Evolutionary conservation across 1,284 basidiomycete species (phyloP), one percentile per base, ranked within the genome.

Genomic region (Mycocalia duriaeana): DNA sequence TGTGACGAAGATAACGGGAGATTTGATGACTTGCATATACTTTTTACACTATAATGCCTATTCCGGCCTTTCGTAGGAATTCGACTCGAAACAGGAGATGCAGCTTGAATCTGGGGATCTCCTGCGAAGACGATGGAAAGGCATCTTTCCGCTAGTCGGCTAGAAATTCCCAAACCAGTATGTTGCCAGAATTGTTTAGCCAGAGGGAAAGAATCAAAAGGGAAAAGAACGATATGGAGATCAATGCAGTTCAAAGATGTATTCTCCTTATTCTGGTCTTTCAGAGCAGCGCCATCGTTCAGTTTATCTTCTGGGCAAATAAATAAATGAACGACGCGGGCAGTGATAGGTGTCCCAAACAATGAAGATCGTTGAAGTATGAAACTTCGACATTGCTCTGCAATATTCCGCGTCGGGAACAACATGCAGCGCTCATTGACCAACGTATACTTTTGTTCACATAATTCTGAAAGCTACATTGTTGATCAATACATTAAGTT

Each of bases 161-260:
- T 94, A 1, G 89, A 91, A 44, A 99, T 86, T 0, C 94, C 94
- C 53, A 89, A 73, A 0, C 95, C 95, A 0, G 89, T 86, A 61
- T 98, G 94, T 59, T 98, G 94, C 94, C 95, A 97, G 65, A 94
- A 97, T 61, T 91, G 79, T 66, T 92, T 97, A 11, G 91, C 93
- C 4, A 88, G 62, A 1, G 77, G 61, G 56, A 81, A 88, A 3
- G 76, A 64, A n/a, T 81, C 72, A 11, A 72, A 68, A 4, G 83
- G 81, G 65, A 94, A 92, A 18, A 98, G 71, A 8, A 88, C 84
- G 55, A 95, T 89, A 64, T 94, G 83, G 0, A 94, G 72, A 52
- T 86, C 81, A 37, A 80, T 71, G 57, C 60, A 59, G 53, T 24
- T 59, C 49, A 37, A 44, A 36, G 45, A 51, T 46, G 47, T 50